phyloP scores from a whole-genome alignment of 75 land plant species.

The Cupressus sempervirens region DNA sequence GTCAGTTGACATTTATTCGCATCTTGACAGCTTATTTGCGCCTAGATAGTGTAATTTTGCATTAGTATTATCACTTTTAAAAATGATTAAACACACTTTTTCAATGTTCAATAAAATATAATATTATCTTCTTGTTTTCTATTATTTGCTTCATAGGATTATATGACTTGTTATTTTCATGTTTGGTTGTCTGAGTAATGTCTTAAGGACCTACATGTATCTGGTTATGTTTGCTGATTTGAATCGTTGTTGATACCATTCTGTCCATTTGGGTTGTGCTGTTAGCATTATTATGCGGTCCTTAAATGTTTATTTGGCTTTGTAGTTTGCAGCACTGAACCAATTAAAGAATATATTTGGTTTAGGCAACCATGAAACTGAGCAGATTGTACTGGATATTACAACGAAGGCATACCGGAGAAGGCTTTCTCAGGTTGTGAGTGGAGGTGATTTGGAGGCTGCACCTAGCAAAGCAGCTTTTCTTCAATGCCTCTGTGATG shows the following conservation, averaged over 20 bases:
- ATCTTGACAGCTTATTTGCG: background rate
- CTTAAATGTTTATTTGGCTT: background rate
- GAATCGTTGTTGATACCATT: background rate
- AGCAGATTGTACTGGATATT: constrained; percentile 67
- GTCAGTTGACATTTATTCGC: background rate
- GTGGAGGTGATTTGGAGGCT: constrained; percentile 67
- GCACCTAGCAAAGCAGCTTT: constrained; percentile 92
- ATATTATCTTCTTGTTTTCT: background rate
- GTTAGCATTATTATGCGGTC: background rate
- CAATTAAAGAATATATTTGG: constrained; percentile 85
- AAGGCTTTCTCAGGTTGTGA: constrained; percentile 64
- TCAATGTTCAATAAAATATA: background rate
- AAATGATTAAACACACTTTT: background rate
- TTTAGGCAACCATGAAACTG: constrained; percentile 80
- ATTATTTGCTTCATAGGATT: background rate
- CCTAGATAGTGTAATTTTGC: background rate
- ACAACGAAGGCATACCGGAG: constrained; percentile 77
- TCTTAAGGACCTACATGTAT: background rate
- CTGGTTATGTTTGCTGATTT: background rate
- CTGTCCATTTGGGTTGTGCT: background rate
- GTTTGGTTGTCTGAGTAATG: background rate
- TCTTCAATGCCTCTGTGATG: constrained; percentile 87
- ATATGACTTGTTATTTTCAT: background rate
- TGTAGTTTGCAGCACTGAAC: constrained; percentile 63
- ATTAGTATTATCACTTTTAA: background rate